Conservation (phyloP, 2,329 filamentous ascomycete species). For the Scedosporium minutisporum region DNA sequence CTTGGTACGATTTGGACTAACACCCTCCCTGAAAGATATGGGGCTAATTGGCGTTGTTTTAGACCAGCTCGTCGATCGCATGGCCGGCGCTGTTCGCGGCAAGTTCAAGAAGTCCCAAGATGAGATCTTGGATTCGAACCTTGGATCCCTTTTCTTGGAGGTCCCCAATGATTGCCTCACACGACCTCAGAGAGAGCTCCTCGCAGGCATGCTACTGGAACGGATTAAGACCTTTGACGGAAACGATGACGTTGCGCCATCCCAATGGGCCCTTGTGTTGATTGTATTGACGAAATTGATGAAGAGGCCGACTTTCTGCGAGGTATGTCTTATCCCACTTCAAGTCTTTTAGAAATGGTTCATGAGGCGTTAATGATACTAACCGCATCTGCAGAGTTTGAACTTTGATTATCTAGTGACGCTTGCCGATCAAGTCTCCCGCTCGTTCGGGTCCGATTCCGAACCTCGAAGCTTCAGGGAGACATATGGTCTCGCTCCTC, state of each 20-base stretch:
- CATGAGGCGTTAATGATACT: not conserved
- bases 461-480: conserved; percentile 3
- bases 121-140: not conserved
- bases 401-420: conserved; percentile 26
- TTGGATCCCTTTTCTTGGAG: not conserved
- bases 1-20: conserved; percentile 1
- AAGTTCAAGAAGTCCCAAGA: not conserved
- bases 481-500: conserved; percentile 6
- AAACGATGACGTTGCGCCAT: conserved; percentile 1
- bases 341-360: not conserved
- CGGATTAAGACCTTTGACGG: conserved; percentile 5
- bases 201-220: conserved; percentile 4
- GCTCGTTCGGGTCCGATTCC: conserved; percentile 2
- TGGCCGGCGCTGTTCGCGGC: conserved; percentile 3
- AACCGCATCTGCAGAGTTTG: conserved; percentile 23
- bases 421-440: conserved; percentile 22
- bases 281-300: conserved; percentile 32
- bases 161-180: conserved; percentile 12
- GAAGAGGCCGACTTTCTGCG: conserved; percentile 40
- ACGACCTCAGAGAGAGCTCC: conserved; percentile 7
- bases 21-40: not conserved
- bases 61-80: conserved; percentile 9
- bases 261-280: conserved; percentile 9
- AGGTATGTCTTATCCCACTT: conserved; percentile 16
- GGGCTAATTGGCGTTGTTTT: not conserved